Evolutionary conservation across 352 stramenopile genomes (phyloP), one percentile per base, ranked within the genome.

Genomic region (Phytophthora foliorum): DNA sequence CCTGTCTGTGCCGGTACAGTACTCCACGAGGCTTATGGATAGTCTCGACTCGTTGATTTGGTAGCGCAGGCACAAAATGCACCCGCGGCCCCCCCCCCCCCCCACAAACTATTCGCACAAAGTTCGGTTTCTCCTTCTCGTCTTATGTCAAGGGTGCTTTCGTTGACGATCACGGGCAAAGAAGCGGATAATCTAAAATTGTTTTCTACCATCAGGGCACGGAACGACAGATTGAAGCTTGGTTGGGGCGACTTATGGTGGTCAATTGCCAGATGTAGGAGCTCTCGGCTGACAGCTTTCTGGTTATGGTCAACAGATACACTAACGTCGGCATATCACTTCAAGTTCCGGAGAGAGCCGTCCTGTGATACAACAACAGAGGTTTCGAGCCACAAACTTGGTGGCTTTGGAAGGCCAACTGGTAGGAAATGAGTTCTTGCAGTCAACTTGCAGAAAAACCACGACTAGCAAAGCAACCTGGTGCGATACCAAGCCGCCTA

Each of bases 261-360:
- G 34, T 19, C 25, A 9, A 29, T 55, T 24, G 9, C 25, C 48
- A 53, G 46, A 53, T 34, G 41, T 44, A 25, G 25, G 17, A 50
- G 25, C 21, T 17, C 24, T 42, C 17, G 36, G 25, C 14, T 52
- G 32, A 6, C 27, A 42, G 29, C 24, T 19, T 41, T 27, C 25
- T 4, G 50, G 45, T 58, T 58, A 46, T 39, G 34, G 34, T 39
- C 34, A 39, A 39, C 34, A 39, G 32, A 57, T 16, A 51, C 38
- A 27, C 9, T 53, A 29, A 25, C 24, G 19, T 38, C 22, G 29
- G 22, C 56, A 46, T 57, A 34, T 3, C 22, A 52, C 46, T 44
- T 66, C 46, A 57, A 66, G 14, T 27, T 57, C 57, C 50, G 22
- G 59, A 67, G 21, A 66, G 57, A 58, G 48, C 46, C 46, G 36